Evolutionary conservation across 352 stramenopile species (phyloP), one percentile per base, ranked within the genome.

Genomic region (Globisporangium apiculatum): DNA sequence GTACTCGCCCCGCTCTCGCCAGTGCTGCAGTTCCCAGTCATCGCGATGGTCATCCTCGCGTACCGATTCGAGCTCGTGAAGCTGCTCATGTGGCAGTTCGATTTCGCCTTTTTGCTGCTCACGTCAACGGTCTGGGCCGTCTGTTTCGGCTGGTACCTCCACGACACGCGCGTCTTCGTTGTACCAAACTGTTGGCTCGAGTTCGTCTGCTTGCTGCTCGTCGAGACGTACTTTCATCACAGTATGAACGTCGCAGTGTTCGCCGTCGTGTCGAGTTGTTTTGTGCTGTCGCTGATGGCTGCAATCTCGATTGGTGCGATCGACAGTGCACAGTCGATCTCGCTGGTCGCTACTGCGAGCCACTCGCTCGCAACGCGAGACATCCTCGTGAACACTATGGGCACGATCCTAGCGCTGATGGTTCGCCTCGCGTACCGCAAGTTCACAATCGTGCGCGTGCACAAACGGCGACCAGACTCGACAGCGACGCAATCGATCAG

Each of bases 171-270:
- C 24, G 37, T 38, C 7, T 7, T 53, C 7, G 31, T 64, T 14
- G n/a, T 64, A 10, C 45, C 58, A 14, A 48, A 40, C 5, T 60
- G 31, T 15, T 59, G 58, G 31, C 37, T 61, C 52, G 58, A 61
- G 48, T 61, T 64, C 46, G 6, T 55, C 36, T 38, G 59, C 31
- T 35, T 57, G 15, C 17, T 60, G 17, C 53, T 64, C 14, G 48
- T 64, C 18, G 53, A 64, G 46, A 46, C 52, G 15, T 60, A 58
- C n/a, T 60, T 64, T 41, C 43, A 46, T 4, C 17, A 48, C 46
- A 8, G 15, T 15, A 41, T 11, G 17, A 49, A 37, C 17, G 41
- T 65, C 31, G 46, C 53, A 12, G 11, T 61, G 10, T 9, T 46
- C 24, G 38, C 24, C 0, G 24, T 51, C n/a, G 17, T 61, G n/a